Evolutionary conservation across 106 monocot species (phyloP).

Genomic region (Triglochin maritima): DNA sequence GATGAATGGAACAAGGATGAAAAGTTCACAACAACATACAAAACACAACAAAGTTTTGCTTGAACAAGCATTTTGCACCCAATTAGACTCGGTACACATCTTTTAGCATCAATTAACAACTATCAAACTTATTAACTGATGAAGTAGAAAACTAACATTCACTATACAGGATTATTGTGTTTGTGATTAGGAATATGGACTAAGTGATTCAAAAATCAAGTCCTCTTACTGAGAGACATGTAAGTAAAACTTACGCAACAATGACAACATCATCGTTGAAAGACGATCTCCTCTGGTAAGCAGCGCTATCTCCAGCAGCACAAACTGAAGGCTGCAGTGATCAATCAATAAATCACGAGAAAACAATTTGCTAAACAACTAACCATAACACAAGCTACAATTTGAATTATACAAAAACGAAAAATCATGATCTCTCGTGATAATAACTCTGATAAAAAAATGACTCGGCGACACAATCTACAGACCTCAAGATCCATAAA

Average conservation of each 20-base stretch:
- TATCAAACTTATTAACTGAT: no score
- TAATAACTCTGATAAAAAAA: no score
- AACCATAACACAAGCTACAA: neutral
- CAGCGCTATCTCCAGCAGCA: conserved; percentile 37
- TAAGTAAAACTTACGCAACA: conserved; percentile 29
- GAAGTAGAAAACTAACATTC: neutral
- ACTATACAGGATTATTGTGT: neutral
- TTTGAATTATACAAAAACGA: neutral
- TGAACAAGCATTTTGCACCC: no score
- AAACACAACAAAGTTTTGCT: no score
- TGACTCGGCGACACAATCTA: no score
- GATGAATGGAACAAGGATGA: no score
- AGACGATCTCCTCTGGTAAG: conserved; percentile 27
- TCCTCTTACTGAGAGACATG: neutral
- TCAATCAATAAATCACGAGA: neutral
- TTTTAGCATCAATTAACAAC: no score
- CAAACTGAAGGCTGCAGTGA: conserved; percentile 28
- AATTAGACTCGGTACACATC: no score
- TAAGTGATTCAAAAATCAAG: no score
- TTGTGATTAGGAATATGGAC: no score
- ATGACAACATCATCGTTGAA: conserved; percentile 44
- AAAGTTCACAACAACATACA: no score
- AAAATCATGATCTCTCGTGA: no score
- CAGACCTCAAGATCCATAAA: neutral
- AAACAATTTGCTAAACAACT: neutral